Evolutionary conservation across 169 alveolate genomes (phyloP).

Genomic region (Fabrea salina): DNA sequence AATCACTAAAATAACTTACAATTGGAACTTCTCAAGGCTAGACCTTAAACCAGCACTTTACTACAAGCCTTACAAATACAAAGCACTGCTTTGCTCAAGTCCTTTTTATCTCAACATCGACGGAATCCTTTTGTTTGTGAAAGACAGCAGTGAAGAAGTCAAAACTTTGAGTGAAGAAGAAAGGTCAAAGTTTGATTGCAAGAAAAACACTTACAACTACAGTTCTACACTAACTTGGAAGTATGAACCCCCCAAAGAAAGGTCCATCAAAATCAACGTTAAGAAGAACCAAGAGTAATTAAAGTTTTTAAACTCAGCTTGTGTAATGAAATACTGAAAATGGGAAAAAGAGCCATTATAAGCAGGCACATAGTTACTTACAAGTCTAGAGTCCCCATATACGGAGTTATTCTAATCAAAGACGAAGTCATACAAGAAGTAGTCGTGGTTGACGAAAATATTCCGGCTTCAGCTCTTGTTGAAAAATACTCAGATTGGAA

Average conservation of each 20-base stretch:
- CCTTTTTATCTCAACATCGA: slow-evolving; percentile 16
- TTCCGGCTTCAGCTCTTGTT: background rate
- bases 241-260: slow-evolving; percentile 33
- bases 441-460: background rate
- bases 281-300: slow-evolving; percentile 12
- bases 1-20: slow-evolving; percentile 14
- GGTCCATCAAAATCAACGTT: slow-evolving; percentile 12
- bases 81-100: background rate
- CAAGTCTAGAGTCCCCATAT: background rate
- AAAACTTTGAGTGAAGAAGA: background rate
- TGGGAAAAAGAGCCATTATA: background rate
- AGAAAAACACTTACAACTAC: background rate
- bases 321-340: background rate
- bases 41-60: background rate
- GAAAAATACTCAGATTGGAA: slow-evolving; percentile 4
- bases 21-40: slow-evolving; percentile 5
- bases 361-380: slow-evolving; percentile 16
- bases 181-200: background rate
- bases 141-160: background rate
- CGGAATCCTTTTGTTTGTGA: slow-evolving; percentile 1
- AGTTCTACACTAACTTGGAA: background rate
- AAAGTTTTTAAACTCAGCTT: background rate
- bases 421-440: slow-evolving; percentile 12
- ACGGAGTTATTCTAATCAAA: slow-evolving; percentile 25
- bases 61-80: background rate